A percentile compares a stretch with the other conserved stretches of the same genome.
Evolutionary conservation across 2,329 filamentous ascomycete genomes (phyloP).

Genomic region (Epichloe festucae): DNA sequence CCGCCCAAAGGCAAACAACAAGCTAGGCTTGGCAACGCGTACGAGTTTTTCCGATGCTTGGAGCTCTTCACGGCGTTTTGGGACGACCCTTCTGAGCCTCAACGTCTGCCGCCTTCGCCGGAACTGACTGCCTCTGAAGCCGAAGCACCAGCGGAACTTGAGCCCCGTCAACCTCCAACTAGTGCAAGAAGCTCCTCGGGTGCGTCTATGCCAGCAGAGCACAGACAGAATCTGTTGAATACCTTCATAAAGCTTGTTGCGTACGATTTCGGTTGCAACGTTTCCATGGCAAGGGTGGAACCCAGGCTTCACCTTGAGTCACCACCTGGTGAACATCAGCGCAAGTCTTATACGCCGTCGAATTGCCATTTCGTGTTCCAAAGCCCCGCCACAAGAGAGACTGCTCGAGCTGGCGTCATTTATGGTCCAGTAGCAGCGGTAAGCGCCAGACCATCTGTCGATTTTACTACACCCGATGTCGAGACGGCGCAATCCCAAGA

Average conservation of each 20-base stretch:
- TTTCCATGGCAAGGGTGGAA: conserved; percentile 41
- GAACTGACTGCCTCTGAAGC: conserved; percentile 15
- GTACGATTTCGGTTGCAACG: conserved; percentile 54
- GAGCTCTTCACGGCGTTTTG: conserved; percentile 47
- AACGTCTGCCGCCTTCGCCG: conserved; percentile 19
- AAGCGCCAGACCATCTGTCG: conserved; percentile 41
- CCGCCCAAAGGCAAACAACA: conserved; percentile 38
- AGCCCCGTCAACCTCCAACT: conserved; percentile 6
- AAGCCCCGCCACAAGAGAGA: conserved; percentile 44
- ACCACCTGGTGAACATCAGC: conserved; percentile 17
- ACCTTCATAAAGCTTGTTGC: conserved; percentile 51
- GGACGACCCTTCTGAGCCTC: conserved; percentile 42
- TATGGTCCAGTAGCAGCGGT: conserved; percentile 51
- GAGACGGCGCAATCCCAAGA: conserved; percentile 48
- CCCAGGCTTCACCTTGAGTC: conserved; percentile 43
- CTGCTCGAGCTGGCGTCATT: conserved; percentile 44
- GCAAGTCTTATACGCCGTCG: conserved; percentile 43
- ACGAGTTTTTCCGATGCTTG: conserved; percentile 52
- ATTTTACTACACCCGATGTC: conserved; percentile 30
- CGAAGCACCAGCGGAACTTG: conserved; percentile 2
- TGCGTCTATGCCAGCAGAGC: conserved; percentile 43
- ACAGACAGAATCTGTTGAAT: conserved; percentile 41
- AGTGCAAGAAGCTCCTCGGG: conserved; percentile 34
- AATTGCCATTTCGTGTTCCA: conserved; percentile 48
- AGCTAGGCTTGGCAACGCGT: conserved; percentile 47